Percentiles rank a stretch among this genome's conserved stretches.
Evolutionary conservation across 1,139 yeast species (phyloP).

Genomic region (Geotrichum fermentans): DNA sequence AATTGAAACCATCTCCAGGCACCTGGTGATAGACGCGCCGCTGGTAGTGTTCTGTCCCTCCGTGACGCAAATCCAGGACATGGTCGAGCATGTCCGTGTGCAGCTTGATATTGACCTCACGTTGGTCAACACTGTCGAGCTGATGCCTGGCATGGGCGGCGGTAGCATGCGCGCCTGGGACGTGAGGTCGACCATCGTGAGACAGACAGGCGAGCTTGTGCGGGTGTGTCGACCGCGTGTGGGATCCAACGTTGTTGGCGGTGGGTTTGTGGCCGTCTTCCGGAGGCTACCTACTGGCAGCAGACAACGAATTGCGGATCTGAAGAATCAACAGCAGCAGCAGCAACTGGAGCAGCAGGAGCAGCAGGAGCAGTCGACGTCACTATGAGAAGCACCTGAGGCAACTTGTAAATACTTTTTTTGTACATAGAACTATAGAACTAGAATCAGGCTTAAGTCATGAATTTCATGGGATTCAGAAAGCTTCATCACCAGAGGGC

Average conservation of each 20-base stretch:
- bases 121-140: conserved; percentile 41
- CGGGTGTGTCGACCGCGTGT: conserved; percentile 47
- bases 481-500: neutral
- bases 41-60: conserved; percentile 45
- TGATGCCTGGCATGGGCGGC: conserved; percentile 45
- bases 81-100: conserved; percentile 36
- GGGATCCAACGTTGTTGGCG: conserved; percentile 44
- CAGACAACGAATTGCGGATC: conserved; percentile 8
- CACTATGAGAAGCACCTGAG: neutral
- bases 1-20: conserved; percentile 33
- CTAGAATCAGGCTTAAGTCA: too few relatives aligned
- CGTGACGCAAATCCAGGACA: conserved; percentile 40
- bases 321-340: neutral
- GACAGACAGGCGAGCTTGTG: conserved; percentile 40
- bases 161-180: conserved; percentile 38
- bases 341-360: neutral
- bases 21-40: conserved; percentile 41
- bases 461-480: too few relatives aligned
- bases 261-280: conserved; percentile 45
- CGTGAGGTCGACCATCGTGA: conserved; percentile 36
- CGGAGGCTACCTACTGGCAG: conserved; percentile 24
- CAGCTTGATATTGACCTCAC: conserved; percentile 35
- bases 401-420: neutral
- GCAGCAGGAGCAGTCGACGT: neutral
- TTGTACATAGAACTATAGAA: neutral